Evolutionary conservation across 2,329 filamentous ascomycete species (phyloP).

Genomic region (Hawksworthiomyces lignivorus): DNA sequence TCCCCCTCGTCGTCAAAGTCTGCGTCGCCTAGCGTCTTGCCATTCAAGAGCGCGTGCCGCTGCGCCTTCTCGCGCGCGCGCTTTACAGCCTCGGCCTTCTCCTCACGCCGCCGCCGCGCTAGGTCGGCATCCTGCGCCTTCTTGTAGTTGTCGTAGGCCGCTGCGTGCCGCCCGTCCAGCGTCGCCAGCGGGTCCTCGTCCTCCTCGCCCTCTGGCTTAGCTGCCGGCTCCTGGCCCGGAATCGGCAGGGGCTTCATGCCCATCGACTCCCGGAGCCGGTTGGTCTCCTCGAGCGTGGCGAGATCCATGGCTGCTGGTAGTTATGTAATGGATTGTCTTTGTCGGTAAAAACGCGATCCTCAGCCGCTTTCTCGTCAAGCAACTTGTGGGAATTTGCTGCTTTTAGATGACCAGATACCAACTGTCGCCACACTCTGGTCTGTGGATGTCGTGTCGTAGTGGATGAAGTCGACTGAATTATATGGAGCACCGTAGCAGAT

Average conservation of each 20-base stretch:
- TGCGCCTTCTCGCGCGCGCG: conserved; percentile 80
- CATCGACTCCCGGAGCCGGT: conserved; percentile 81
- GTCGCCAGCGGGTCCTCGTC: conserved; percentile 73
- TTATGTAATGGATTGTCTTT: too few relatives aligned
- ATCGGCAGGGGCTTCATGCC: conserved; percentile 86
- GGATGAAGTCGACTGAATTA: too few relatives aligned
- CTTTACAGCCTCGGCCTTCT: conserved; percentile 74
- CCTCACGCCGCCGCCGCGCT: conserved; percentile 70
- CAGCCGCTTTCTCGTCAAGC: too few relatives aligned
- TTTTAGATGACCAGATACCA: conserved; percentile 17
- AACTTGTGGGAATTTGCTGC: conserved; percentile 11
- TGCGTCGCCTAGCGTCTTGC: conserved; percentile 73
- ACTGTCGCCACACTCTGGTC: too few relatives aligned
- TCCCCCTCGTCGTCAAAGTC: conserved; percentile 58
- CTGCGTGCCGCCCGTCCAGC: conserved; percentile 69
- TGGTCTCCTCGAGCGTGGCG: conserved; percentile 84
- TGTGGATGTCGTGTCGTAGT: too few relatives aligned
- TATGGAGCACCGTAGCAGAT: too few relatives aligned
- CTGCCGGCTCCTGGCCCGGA: conserved; percentile 47
- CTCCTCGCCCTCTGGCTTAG: conserved; percentile 32
- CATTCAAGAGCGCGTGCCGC: conserved; percentile 67
- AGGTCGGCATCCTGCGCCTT: conserved; percentile 61
- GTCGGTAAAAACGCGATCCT: too few relatives aligned
- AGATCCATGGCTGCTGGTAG: conserved; percentile 57
- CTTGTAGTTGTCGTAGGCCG: conserved; percentile 65